A percentile compares a stretch with the other conserved stretches of the same genome.
Conservation (phyloP, 2,329 filamentous ascomycete species). For the Penicillium hesseltinei region DNA sequence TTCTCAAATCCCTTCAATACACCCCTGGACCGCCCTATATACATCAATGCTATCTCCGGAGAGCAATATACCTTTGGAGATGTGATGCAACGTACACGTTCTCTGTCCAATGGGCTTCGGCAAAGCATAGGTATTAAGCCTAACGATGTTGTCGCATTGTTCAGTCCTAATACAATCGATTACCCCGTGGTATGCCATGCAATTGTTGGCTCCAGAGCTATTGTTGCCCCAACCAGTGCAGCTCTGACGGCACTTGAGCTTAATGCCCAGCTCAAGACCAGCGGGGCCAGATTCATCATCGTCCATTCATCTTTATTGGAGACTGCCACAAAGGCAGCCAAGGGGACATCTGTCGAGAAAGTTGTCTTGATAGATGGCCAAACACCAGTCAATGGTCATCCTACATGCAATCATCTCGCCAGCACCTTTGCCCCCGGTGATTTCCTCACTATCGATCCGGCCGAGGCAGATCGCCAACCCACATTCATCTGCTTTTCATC, state of each 20-base stretch:
- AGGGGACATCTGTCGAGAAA: conserved; percentile 17
- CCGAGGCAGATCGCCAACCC: conserved; percentile 13
- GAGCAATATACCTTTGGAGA: conserved; percentile 18
- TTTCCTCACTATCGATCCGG: conserved; percentile 7
- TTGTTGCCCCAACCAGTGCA: conserved; percentile 18
- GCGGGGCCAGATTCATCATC: conserved; percentile 19
- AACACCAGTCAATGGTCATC: conserved; percentile 8
- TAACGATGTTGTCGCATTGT: conserved; percentile 19
- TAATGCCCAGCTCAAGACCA: conserved; percentile 24
- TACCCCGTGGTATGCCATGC: conserved; percentile 19
- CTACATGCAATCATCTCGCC: conserved; percentile 19
- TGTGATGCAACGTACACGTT: conserved; percentile 16
- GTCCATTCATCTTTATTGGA: conserved; percentile 17
- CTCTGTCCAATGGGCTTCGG: conserved; percentile 18
- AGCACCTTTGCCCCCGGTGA: conserved; percentile 12
- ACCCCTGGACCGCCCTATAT: conserved; percentile 13
- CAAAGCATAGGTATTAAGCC: conserved; percentile 14
- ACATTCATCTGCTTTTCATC: conserved; percentile 25
- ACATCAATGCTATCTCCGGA: conserved; percentile 15
- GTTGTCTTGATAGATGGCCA: conserved; percentile 16
- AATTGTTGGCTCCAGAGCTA: conserved; percentile 17
- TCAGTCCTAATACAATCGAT: conserved; percentile 23
- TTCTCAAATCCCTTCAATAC: conserved; percentile 22
- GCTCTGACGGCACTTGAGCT: conserved; percentile 18
- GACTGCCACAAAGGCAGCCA: conserved; percentile 17